Base-by-base conservation (phyloP, 225 moss, liverwort and hornwort genomes). In the Bryoerythrophyllum caledonicum region DNA sequence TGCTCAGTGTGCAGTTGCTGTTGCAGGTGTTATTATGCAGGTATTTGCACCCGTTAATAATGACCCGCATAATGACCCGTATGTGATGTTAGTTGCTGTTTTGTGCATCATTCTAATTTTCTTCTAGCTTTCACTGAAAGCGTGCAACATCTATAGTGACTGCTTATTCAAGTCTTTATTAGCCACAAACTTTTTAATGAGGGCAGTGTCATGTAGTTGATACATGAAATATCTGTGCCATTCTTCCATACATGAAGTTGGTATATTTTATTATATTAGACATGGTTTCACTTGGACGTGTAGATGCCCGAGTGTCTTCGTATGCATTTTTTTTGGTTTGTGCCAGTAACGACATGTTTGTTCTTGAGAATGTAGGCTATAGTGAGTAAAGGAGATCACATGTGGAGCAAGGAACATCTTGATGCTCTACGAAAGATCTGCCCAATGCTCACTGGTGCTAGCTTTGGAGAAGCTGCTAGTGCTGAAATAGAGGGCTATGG, bases 401-500 rank as follows among this genome's bases (percentile, higher is more conserved):
- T 99, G 60, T 99, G 99, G 99, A 87, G 89, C 40, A 99, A 99
- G 78, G 93, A 93, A 63, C 99, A 99, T 73, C 91, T 99, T 44
- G 91, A 95, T 66, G 87, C 90, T 17, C 74, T 99, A 41, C 90
- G 87, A 49, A 89, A 84, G 88, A 95, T 99, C 67, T 99, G 99
- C 80, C 99, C 99, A 53, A 99, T 99, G 95, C 88, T 99, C 34
- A 93, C 91, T 85, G 93, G 86, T 74, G 90, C 93, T 40, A 90
- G 90, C 80, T 85, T 90, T 73, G 93, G 95, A 73, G 99, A 92
- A 81, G 99, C 93, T 79, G 95, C 99, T 17, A 93, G 91, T 60
- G 95, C 99, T 77, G 99, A 95, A 88, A 95, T 99, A 73, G 99
- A 99, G 79, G 99, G 99, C 52, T 99, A 95, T 70, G 99, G 99